Evolutionary conservation across 805 yeast species (phyloP).

Genomic region (Candida bentonensis): DNA sequence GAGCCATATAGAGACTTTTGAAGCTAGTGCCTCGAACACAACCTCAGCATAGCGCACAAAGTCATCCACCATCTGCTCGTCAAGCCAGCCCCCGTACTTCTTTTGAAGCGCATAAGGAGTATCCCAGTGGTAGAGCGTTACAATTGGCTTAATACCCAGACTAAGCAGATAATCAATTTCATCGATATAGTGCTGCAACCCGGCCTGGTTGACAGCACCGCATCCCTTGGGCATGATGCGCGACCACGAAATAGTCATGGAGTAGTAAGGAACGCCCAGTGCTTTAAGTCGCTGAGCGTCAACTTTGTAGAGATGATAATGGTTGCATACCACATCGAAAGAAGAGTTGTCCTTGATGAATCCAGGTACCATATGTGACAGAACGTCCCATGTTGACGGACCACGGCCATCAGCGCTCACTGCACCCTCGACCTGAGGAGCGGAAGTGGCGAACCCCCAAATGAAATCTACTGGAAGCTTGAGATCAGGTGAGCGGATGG

Average conservation of each 20-base stretch:
- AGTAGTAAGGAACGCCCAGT: constrained; percentile 22
- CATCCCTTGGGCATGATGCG: constrained; percentile 22
- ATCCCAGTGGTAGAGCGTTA: constrained; percentile 25
- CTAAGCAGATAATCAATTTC: constrained; percentile 19
- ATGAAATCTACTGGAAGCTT: constrained; percentile 9
- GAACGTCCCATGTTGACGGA: constrained; percentile 21
- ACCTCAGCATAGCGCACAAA: constrained; percentile 23
- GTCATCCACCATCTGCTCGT: constrained; percentile 19
- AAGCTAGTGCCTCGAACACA: constrained; percentile 20
- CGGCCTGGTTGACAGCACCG: constrained; percentile 14
- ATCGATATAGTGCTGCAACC: constrained; percentile 21
- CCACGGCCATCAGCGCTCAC: constrained; percentile 22
- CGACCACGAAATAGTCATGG: constrained; percentile 25
- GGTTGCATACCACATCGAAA: constrained; percentile 20
- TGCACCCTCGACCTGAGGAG: constrained; percentile 27
- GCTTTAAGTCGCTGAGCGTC: constrained; percentile 22
- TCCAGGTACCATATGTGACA: constrained; percentile 10
- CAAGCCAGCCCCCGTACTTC: constrained; percentile 18
- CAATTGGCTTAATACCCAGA: constrained; percentile 18
- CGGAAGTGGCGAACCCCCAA: constrained; percentile 24
- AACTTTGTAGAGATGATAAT: constrained; percentile 23
- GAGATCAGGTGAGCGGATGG: background rate
- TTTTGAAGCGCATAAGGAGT: constrained; percentile 18
- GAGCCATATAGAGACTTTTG: constrained; percentile 21
- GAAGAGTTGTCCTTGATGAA: constrained; percentile 9